These are phyloP conservation scores for Schizonepeta tenuifolia DNA, from an alignment of 257 asterid species.

Conservation along the genomic window DNA sequence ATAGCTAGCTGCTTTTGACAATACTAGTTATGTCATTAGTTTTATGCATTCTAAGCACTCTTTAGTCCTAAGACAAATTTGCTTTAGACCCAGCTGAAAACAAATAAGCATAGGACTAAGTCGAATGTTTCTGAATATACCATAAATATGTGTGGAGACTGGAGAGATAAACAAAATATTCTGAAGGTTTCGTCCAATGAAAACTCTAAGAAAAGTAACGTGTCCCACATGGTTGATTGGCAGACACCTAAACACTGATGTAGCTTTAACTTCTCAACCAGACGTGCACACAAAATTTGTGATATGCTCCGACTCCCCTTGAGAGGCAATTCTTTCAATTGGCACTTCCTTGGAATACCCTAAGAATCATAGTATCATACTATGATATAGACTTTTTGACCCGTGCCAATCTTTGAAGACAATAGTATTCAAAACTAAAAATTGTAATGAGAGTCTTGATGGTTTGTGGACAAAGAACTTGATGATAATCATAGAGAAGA, in stretches of 20 bases:
- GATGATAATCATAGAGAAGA: neutral
- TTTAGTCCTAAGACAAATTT: neutral
- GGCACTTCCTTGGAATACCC: no score
- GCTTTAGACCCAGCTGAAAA: no score
- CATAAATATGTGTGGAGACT: neutral
- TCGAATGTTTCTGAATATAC: neutral
- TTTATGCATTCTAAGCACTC: neutral
- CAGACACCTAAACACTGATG: no score
- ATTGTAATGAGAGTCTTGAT: neutral
- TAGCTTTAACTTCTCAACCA: no score
- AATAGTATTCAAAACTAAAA: neutral
- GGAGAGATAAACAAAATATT: neutral
- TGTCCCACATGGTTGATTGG: neutral
- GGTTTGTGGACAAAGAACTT: neutral
- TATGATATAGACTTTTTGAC: no score
- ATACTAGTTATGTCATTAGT: neutral
- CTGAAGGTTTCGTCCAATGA: neutral
- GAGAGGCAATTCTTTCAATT: no score
- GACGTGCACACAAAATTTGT: no score
- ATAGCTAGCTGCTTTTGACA: no score
- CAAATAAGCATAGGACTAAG: neutral
- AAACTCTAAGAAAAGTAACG: neutral
- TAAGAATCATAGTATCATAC: no score
- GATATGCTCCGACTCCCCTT: no score
- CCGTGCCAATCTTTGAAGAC: neutral